Evolutionary conservation across 2,329 filamentous ascomycete species (phyloP).

Genomic region (Ustulina deusta): DNA sequence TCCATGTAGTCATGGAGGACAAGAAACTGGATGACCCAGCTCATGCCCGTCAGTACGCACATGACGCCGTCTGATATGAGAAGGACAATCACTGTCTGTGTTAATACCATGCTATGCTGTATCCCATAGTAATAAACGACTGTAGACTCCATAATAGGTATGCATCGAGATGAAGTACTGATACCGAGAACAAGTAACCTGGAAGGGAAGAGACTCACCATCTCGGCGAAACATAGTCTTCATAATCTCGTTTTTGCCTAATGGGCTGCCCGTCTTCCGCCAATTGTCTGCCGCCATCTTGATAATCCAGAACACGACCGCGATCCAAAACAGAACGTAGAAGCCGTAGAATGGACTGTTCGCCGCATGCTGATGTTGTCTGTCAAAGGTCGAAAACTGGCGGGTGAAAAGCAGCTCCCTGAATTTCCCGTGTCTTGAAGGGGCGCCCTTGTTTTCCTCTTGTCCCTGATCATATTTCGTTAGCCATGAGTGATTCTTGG

Average conservation of each 20-base stretch:
- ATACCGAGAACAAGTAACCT: not conserved
- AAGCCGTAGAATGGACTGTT: constrained; percentile 83
- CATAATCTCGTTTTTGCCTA: constrained; percentile 79
- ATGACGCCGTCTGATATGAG: constrained; percentile 75
- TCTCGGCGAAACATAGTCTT: constrained; percentile 71
- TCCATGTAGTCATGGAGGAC: constrained; percentile 70
- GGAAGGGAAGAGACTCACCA: constrained; percentile 49
- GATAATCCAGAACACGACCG: constrained; percentile 73
- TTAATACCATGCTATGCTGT: constrained; percentile 1
- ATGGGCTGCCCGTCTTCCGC: constrained; percentile 72
- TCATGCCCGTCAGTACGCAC: constrained; percentile 73
- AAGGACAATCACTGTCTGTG: constrained; percentile 60
- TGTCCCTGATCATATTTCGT: constrained; percentile 35
- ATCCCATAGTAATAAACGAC: not conserved
- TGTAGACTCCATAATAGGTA: not conserved
- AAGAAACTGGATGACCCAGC: constrained; percentile 72
- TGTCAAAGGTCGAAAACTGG: constrained; percentile 80
- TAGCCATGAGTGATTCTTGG: not conserved
- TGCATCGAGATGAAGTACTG: not conserved
- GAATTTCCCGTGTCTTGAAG: constrained; percentile 52
- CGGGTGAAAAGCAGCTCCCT: constrained; percentile 75
- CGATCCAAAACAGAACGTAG: constrained; percentile 83
- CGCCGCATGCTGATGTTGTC: constrained; percentile 72
- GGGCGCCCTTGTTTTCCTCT: constrained; percentile 30
- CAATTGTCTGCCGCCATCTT: constrained; percentile 77